Evolutionary conservation across 164 flowering plant species (phyloP).

Genomic region (Brasenia schreberi): DNA sequence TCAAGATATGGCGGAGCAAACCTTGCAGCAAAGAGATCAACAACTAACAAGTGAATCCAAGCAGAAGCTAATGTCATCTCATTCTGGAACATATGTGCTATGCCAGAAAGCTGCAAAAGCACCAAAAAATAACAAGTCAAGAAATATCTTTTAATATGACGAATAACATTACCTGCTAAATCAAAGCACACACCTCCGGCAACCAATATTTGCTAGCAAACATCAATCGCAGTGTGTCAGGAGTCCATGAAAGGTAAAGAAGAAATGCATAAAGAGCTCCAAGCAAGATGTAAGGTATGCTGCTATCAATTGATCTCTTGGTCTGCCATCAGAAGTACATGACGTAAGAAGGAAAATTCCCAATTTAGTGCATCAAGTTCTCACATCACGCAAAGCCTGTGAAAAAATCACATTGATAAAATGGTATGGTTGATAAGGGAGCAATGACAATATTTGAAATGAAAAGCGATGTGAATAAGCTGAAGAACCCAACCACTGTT

Average conservation of each 20-base stretch:
- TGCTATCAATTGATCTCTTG: constrained; percentile 57
- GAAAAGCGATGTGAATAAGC: no score
- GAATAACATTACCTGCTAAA: background rate
- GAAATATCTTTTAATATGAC: background rate
- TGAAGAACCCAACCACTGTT: no score
- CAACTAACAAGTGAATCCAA: constrained; percentile 78
- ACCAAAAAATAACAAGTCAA: background rate
- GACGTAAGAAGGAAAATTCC: no score
- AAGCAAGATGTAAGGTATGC: constrained; percentile 58
- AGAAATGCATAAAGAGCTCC: constrained; percentile 74
- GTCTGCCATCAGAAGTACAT: constrained; percentile 37
- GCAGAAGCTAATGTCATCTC: constrained; percentile 95
- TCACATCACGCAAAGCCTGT: no score
- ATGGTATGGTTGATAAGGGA: no score
- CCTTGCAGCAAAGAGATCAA: constrained; percentile 98
- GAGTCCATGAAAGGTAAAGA: constrained; percentile 84
- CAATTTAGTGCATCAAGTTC: no score
- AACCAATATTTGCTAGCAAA: constrained; percentile 81
- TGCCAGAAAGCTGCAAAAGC: constrained; percentile 55
- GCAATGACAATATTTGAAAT: no score
- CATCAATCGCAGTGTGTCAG: constrained; percentile 62
- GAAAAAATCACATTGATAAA: no score
- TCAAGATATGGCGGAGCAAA: constrained; percentile 6
- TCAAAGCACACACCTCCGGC: constrained; percentile 59
- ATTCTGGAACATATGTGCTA: constrained; percentile 72